These are phyloP conservation scores for Candida tibetensis DNA, from an alignment of 805 yeast genomes.

Conservation along the genomic window DNA sequence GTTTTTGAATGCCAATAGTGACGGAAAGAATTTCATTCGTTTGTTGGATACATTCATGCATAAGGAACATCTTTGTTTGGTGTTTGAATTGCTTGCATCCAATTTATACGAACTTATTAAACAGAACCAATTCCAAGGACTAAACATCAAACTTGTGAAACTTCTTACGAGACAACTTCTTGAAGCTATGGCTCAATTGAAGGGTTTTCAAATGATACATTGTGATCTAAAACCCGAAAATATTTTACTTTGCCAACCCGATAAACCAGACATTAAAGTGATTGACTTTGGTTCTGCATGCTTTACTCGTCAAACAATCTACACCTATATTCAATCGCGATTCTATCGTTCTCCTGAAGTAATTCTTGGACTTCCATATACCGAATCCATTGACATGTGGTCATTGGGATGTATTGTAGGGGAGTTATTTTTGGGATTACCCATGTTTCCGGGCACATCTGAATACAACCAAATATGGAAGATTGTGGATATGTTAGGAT, in stretches of 20 bases:
- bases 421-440: constrained; percentile 86
- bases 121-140: constrained; percentile 91
- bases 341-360: constrained; percentile 96
- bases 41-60: constrained; percentile 88
- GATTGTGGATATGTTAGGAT: constrained; percentile 76
- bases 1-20: constrained; percentile 62
- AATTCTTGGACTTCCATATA: constrained; percentile 84
- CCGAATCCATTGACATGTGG: constrained; percentile 96
- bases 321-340: constrained; percentile 88
- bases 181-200: constrained; percentile 76
- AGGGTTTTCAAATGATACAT: constrained; percentile 82
- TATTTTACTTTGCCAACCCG: constrained; percentile 74
- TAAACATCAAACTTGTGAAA: constrained; percentile 74
- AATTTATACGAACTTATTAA: constrained; percentile 87
- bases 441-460: constrained; percentile 91
- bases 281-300: constrained; percentile 97
- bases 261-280: constrained; percentile 82
- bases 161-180: constrained; percentile 76
- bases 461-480: constrained; percentile 88
- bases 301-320: constrained; percentile 83
- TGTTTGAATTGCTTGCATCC: constrained; percentile 83
- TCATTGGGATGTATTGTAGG: constrained; percentile 91
- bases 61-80: constrained; percentile 88
- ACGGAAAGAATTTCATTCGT: constrained; percentile 71
- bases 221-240: constrained; percentile 98